phyloP scores from a whole-genome alignment of 192 early-diverging fungal species.

The Gamsiella multidivaricata region DNA sequence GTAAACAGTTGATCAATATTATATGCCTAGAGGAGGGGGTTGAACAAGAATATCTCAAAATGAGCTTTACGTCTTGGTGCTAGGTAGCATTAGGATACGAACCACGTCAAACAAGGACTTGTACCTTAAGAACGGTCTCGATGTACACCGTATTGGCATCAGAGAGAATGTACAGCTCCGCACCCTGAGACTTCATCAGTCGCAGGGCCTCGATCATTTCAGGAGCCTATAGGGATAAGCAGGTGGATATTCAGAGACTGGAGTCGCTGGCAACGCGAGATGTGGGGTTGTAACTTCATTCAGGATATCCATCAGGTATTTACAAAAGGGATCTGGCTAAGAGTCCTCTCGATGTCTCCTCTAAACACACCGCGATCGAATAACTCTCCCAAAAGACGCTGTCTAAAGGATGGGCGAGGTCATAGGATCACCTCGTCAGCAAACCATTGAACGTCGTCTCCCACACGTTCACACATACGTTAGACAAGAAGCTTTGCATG shows the following conservation, averaged over 20 bases:
- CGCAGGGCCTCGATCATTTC: conserved; percentile 60
- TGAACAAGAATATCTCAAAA: not conserved
- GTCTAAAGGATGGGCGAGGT: no score
- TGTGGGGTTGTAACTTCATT: no score
- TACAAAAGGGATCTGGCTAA: conserved; percentile 20
- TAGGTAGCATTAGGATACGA: not conserved
- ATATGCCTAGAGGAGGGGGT: conserved; percentile 63
- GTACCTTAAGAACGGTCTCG: conserved; percentile 67
- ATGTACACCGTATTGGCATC: conserved; percentile 74
- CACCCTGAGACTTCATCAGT: conserved; percentile 54
- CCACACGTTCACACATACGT: no score
- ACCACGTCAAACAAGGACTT: not conserved
- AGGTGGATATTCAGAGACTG: no score
- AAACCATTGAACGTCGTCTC: no score
- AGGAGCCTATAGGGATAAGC: conserved; percentile 37
- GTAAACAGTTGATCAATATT: conserved; percentile 58
- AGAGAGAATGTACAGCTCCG: conserved; percentile 67
- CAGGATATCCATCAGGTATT: not conserved
- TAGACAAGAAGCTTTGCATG: no score
- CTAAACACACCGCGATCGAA: conserved; percentile 17
- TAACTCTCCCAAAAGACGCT: conserved; percentile 28
- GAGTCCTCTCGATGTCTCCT: conserved; percentile 19
- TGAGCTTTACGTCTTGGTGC: not conserved
- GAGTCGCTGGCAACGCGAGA: no score
- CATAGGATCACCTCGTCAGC: no score